Evolutionary conservation across 225 moss, liverwort and hornwort genomes (phyloP).

Genomic region (Ulota crispa): DNA sequence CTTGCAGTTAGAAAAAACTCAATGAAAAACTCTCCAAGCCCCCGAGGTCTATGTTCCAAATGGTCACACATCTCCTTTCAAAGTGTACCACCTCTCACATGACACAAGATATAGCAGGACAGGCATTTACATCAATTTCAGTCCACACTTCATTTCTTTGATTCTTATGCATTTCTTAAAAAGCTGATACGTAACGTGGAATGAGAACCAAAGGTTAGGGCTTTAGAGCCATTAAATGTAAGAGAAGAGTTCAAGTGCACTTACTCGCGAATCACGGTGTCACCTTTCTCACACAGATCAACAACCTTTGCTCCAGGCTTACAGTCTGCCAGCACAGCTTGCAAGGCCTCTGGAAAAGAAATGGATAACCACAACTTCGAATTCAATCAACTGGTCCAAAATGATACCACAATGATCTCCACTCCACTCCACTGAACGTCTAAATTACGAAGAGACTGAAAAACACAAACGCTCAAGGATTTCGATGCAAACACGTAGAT

Average conservation of each 20-base stretch:
- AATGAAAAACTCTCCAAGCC: not conserved
- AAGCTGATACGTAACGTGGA: no score
- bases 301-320: slow-evolving; percentile 90
- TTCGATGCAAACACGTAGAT: no score
- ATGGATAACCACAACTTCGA: not conserved
- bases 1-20: not conserved
- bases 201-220: not conserved
- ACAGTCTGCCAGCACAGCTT: slow-evolving; percentile 80
- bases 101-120: not conserved
- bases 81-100: not conserved
- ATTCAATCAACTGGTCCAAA: not conserved
- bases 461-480: not conserved
- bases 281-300: slow-evolving; percentile 94
- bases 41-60: not conserved
- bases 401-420: not conserved
- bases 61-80: not conserved
- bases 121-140: not conserved
- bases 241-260: slow-evolving; percentile 1
- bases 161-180: not conserved
- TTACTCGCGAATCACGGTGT: slow-evolving; percentile 88
- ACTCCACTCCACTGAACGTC: not conserved
- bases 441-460: not conserved
- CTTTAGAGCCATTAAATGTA: not conserved
- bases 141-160: not conserved
- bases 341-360: slow-evolving; percentile 75